Evolutionary conservation across 108 stramenopile genomes (phyloP).

Genomic region (Hondaea fermentalgiana): DNA sequence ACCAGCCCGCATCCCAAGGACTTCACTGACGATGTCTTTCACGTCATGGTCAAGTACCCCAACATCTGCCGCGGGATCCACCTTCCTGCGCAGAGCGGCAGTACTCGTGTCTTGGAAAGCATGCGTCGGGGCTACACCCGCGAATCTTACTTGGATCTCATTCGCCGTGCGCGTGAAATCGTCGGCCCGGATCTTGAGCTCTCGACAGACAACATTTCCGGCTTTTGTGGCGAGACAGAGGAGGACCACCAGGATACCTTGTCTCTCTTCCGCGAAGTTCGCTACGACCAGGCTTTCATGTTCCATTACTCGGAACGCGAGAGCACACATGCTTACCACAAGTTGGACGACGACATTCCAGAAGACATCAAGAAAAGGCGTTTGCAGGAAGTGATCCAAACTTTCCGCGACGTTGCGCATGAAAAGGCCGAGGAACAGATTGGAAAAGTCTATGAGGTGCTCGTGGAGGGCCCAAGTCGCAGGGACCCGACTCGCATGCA

Average conservation of each 20-base stretch:
- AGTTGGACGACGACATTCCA: slow-evolving; percentile 85
- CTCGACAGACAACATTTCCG: slow-evolving; percentile 87
- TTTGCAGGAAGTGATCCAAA: slow-evolving; percentile 54
- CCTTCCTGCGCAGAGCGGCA: slow-evolving; percentile 91
- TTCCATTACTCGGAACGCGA: slow-evolving; percentile 91
- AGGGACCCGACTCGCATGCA: not conserved
- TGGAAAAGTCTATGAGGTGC: slow-evolving; percentile 24
- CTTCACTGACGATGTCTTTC: slow-evolving; percentile 74
- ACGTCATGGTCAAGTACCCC: slow-evolving; percentile 75
- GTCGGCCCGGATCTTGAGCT: slow-evolving; percentile 70
- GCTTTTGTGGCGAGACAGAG: slow-evolving; percentile 96
- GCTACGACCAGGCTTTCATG: slow-evolving; percentile 91
- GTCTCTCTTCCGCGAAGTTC: slow-evolving; percentile 68
- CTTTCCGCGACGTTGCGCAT: not conserved
- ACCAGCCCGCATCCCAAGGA: slow-evolving; percentile 98
- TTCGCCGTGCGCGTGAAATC: slow-evolving; percentile 44
- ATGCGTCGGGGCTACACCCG: slow-evolving; percentile 92
- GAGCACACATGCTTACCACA: slow-evolving; percentile 81
- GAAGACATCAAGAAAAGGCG: slow-evolving; percentile 71
- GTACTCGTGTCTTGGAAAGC: slow-evolving; percentile 65
- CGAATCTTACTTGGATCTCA: slow-evolving; percentile 81
- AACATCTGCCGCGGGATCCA: slow-evolving; percentile 87
- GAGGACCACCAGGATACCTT: slow-evolving; percentile 84
- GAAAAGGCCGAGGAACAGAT: not conserved
- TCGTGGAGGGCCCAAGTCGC: slow-evolving; percentile 38